Evolutionary conservation across 148 eudicot species (phyloP), one percentile per base, ranked within the genome.

Genomic region (Dianthus caryophyllus): DNA sequence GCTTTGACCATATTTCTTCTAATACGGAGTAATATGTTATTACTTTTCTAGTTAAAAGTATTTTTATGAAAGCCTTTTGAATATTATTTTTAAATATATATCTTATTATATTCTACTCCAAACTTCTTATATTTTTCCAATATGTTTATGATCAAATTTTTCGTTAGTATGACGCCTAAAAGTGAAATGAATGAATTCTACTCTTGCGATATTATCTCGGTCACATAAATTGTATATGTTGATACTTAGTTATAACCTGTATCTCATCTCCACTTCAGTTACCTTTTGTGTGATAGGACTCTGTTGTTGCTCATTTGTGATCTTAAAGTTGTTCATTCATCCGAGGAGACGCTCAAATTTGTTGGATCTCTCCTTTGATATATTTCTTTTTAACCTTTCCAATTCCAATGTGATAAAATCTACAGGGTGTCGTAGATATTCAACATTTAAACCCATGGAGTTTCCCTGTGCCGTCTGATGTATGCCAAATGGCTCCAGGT

Each of bases 381-480:
- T 21, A 50, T 31, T 26, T 61, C 13, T 47, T 26, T 61, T 30
- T 61, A 44, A 56, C 44, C 6, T 41, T 41, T 36, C 18, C n/a
- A n/a, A n/a, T n/a, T 57, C 17, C 64, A 33, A 36, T 25, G 26
- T 63, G 56, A 56, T 75, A 65, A 20, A 47, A 27, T 65, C 12
- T 21, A 2, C 89, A 94, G 99, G 65, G 68, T 64, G 60, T 72
- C 55, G 47, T 79, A 76, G 77, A 82, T 65, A 73, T 90, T 68
- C 82, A 79, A 48, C 85, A 82, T 78, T 79, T 88, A 52, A 65
- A 78, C 69, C 90, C 96, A 22, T 94, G 97, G 97, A 78, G 66
- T 82, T 90, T 94, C 55, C 97, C 99, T 43, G 51, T 88, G 71
- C 90, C 93, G 53, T 81, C 89, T 65, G 81, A 85, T 72, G 67